Conservation (phyloP, 2,329 filamentous ascomycete species). For the Cylindrodendrum hubeiense region DNA sequence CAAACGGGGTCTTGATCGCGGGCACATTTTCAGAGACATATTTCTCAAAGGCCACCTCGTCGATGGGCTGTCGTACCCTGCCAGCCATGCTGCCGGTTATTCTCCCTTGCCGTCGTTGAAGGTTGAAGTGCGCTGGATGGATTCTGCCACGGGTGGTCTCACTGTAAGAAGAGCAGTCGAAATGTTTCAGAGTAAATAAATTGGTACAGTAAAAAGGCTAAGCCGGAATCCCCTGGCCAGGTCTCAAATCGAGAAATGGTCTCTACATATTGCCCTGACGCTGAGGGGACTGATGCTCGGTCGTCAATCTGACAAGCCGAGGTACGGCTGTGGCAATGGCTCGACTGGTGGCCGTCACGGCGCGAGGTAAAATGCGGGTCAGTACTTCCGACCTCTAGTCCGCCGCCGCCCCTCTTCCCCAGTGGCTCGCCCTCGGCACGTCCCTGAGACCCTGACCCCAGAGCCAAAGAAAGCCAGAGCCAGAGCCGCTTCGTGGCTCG, state of each 20-base stretch:
- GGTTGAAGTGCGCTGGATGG: not conserved
- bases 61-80: constrained; percentile 89
- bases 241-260: not conserved
- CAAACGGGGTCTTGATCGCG: constrained; percentile 83
- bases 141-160: not conserved
- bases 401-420: constrained; percentile 38
- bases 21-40: constrained; percentile 86
- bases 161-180: not conserved
- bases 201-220: not conserved
- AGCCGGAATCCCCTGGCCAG: constrained; percentile 6
- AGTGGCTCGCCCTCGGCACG: constrained; percentile 28
- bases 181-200: not conserved
- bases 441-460: too few relatives aligned
- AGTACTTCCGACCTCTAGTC: constrained; percentile 17
- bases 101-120: not conserved
- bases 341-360: constrained; percentile 13
- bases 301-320: constrained; percentile 37
- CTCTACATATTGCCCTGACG: constrained; percentile 21
- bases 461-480: not conserved
- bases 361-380: constrained; percentile 29
- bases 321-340: constrained; percentile 34
- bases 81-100: constrained; percentile 76
- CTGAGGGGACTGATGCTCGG: constrained; percentile 22
- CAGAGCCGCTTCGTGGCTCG: not conserved
- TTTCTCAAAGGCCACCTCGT: constrained; percentile 80